These are phyloP conservation scores for Yarrowia sp. DNA, from an alignment of 805 yeast species.

Conservation along the genomic window DNA sequence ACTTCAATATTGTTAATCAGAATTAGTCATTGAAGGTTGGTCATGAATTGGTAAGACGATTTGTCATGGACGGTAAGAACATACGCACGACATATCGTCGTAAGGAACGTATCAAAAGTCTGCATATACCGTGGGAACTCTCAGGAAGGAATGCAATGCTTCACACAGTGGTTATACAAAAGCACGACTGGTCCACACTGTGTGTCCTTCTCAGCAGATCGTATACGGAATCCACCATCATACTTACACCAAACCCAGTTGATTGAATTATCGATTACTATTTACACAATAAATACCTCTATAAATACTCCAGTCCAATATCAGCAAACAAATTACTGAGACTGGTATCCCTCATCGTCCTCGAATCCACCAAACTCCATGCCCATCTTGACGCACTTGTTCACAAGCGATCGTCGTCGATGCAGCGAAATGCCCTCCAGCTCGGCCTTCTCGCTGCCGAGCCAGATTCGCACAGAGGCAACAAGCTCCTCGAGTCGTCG, in stretches of 20 bases:
- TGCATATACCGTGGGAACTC: no score
- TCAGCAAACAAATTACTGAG: not conserved
- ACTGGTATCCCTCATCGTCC: constrained; percentile 46
- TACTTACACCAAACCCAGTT: not conserved
- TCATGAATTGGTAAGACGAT: no score
- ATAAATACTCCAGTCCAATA: constrained; percentile 7
- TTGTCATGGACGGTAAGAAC: no score
- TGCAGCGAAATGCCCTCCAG: constrained; percentile 45
- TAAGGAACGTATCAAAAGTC: no score
- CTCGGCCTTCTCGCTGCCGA: constrained; percentile 50
- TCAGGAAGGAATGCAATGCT: no score
- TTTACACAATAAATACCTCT: constrained; percentile 38
- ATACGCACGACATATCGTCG: no score
- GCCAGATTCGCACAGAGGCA: constrained; percentile 48
- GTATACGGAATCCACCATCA: no score
- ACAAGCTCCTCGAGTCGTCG: constrained; percentile 44
- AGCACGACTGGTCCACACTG: no score
- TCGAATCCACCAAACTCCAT: constrained; percentile 48
- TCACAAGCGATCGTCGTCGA: constrained; percentile 47
- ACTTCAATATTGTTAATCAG: no score
- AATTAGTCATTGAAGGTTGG: no score
- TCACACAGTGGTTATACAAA: no score
- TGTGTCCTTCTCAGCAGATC: no score
- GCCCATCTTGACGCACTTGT: constrained; percentile 48
- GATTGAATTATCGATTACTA: constrained; percentile 9